Evolutionary conservation across 495 filamentous ascomycete species (phyloP).

Genomic region (Cryomyces antarcticus): DNA sequence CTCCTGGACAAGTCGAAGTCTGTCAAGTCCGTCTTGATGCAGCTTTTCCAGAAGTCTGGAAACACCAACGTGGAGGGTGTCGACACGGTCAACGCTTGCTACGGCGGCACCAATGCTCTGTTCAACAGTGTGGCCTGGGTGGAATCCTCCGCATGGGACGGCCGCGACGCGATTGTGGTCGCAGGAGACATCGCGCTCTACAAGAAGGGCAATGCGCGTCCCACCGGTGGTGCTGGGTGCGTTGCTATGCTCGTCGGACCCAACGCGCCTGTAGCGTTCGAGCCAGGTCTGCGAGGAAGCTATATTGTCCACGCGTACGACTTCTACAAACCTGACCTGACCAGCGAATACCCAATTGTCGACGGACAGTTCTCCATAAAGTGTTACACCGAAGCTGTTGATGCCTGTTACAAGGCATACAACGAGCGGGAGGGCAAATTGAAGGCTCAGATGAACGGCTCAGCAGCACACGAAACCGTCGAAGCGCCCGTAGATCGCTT

Average conservation of each 20-base stretch:
- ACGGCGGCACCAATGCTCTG: slow-evolving; percentile 91
- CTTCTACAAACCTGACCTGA: slow-evolving; percentile 97
- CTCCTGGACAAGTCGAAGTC: slow-evolving; percentile 99
- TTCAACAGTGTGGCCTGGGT: slow-evolving; percentile 97
- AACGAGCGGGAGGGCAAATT: slow-evolving; percentile 59
- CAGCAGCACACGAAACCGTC: slow-evolving; percentile 27
- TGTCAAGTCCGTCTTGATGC: slow-evolving; percentile 98
- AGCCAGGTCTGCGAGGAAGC: slow-evolving; percentile 75
- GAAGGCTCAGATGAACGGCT: slow-evolving; percentile 25
- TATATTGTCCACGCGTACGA: slow-evolving; percentile 95
- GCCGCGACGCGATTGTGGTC: slow-evolving; percentile 80
- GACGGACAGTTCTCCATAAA: slow-evolving; percentile 88
- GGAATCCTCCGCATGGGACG: slow-evolving; percentile 96
- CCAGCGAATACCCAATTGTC: slow-evolving; percentile 92
- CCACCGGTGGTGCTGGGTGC: slow-evolving; percentile 86
- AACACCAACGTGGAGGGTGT: slow-evolving; percentile 92
- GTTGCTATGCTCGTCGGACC: slow-evolving; percentile 91
- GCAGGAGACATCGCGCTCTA: slow-evolving; percentile 96
- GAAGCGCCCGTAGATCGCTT: slow-evolving; percentile 75
- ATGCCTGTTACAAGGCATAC: slow-evolving; percentile 91
- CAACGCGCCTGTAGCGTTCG: slow-evolving; percentile 75
- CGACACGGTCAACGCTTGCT: slow-evolving; percentile 94
- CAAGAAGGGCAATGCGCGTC: slow-evolving; percentile 85
- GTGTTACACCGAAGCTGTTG: slow-evolving; percentile 92
- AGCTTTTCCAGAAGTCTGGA: slow-evolving; percentile 67